A percentile compares a stretch with the other conserved stretches of the same genome.
These are phyloP conservation scores for Camelina sativa DNA, from an alignment of 345 rosid species.

Conservation along the genomic window DNA sequence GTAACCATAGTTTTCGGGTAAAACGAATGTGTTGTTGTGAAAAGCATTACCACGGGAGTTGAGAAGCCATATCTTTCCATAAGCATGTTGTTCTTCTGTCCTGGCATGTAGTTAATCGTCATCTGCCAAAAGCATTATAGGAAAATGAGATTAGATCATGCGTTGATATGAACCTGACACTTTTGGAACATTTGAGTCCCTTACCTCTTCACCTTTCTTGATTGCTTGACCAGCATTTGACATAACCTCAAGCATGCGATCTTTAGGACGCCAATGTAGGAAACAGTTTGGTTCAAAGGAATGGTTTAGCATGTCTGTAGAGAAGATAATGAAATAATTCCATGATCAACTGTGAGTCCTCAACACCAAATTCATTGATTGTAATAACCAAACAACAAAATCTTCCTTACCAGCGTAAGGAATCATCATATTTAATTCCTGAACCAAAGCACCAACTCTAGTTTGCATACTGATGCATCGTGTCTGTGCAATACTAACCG, in stretches of 20 bases:
- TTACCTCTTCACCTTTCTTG: conserved; percentile 88
- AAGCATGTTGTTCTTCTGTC: conserved; percentile 62
- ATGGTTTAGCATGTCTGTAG: conserved; percentile 93
- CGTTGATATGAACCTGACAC: conserved; percentile 22
- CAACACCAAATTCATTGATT: neutral
- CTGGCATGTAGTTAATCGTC: conserved; percentile 80
- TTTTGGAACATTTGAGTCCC: conserved; percentile 3
- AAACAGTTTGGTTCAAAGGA: conserved; percentile 91
- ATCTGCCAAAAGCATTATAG: conserved; percentile 51
- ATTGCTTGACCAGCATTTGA: conserved; percentile 87
- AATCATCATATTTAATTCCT: conserved; percentile 86
- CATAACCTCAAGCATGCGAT: conserved; percentile 97
- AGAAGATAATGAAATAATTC: neutral
- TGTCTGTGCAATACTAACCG: conserved; percentile 83
- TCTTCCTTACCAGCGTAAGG: conserved; percentile 83
- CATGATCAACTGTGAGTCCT: neutral
- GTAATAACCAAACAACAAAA: neutral
- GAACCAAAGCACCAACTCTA: conserved; percentile 83
- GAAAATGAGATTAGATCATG: neutral
- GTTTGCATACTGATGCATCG: conserved; percentile 79
- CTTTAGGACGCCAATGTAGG: conserved; percentile 93
- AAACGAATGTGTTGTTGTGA: conserved; percentile 4
- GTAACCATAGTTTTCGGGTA: neutral
- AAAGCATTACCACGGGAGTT: conserved; percentile 69
- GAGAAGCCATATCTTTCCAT: conserved; percentile 97